phyloP scores from a whole-genome alignment of 1,284 basidiomycete species.

The Puccinia hordei region DNA sequence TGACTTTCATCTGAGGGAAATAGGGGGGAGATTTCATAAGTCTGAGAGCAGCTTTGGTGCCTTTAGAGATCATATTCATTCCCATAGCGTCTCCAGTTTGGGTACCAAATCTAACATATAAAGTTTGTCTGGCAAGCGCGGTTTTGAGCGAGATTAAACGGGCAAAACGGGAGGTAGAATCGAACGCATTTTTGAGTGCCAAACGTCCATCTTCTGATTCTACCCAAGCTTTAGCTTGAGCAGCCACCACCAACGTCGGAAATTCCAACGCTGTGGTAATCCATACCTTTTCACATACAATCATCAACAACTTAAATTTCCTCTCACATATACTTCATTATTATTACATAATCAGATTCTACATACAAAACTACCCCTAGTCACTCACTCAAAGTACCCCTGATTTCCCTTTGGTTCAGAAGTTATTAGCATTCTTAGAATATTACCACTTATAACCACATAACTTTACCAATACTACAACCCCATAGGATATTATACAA shows the following conservation, averaged over 20 bases:
- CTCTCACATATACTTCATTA: too few relatives aligned
- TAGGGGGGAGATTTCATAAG: constrained; percentile 68
- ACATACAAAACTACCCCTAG: too few relatives aligned
- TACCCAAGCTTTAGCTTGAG: constrained; percentile 83
- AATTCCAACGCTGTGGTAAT: too few relatives aligned
- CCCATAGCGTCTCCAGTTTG: constrained; percentile 98
- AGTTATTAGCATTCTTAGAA: too few relatives aligned
- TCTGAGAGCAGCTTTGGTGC: constrained; percentile 89
- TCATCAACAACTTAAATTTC: too few relatives aligned
- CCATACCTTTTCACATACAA: too few relatives aligned
- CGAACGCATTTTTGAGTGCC: constrained; percentile 81
- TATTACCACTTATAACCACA: too few relatives aligned
- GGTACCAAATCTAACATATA: constrained; percentile 94
- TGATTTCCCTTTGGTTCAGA: too few relatives aligned
- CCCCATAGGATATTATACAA: too few relatives aligned
- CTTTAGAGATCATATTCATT: constrained; percentile 94
- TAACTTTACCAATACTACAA: too few relatives aligned
- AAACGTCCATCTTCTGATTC: constrained; percentile 78
- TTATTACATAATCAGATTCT: too few relatives aligned
- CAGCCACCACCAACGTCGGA: constrained; percentile 76
- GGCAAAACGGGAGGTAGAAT: constrained; percentile 89
- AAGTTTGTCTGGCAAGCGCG: constrained; percentile 82
- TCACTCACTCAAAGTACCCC: too few relatives aligned
- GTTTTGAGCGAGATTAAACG: constrained; percentile 78
- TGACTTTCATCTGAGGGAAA: constrained; percentile 91